These are phyloP conservation scores for Globisporangium abappressorium DNA, from an alignment of 352 stramenopile species.

Conservation along the genomic window DNA sequence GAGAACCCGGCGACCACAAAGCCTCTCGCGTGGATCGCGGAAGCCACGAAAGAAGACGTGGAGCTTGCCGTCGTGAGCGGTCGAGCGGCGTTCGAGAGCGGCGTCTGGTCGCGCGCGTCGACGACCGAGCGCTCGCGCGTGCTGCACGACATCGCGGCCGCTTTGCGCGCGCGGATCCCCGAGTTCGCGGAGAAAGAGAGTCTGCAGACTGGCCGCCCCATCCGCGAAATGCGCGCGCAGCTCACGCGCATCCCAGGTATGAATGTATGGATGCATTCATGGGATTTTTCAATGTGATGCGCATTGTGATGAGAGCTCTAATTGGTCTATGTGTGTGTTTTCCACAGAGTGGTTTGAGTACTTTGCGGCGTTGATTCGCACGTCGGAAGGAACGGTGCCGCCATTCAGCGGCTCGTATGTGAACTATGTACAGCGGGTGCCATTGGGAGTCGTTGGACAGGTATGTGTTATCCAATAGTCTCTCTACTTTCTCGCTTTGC, in stretches of 20 bases:
- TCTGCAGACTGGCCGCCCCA: slow-evolving; percentile 58
- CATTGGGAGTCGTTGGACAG: slow-evolving; percentile 61
- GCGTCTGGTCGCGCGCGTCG: slow-evolving; percentile 29
- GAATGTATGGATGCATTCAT: background rate
- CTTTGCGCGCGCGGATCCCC: slow-evolving; percentile 32
- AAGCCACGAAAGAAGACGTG: slow-evolving; percentile 34
- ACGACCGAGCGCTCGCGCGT: slow-evolving; percentile 33
- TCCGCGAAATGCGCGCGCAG: slow-evolving; percentile 55
- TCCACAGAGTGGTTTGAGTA: slow-evolving; percentile 80
- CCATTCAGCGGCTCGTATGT: slow-evolving; percentile 58
- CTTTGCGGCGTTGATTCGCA: slow-evolving; percentile 69
- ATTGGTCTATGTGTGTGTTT: background rate
- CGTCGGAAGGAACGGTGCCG: slow-evolving; percentile 56
- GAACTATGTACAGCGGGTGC: slow-evolving; percentile 51
- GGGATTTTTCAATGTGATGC: background rate
- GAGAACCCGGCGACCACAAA: slow-evolving; percentile 54
- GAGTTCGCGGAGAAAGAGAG: slow-evolving; percentile 60
- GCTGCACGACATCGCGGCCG: slow-evolving; percentile 37
- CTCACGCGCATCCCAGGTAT: slow-evolving; percentile 39
- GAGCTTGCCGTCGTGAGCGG: slow-evolving; percentile 30
- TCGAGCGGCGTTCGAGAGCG: slow-evolving; percentile 30
- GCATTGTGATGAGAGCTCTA: background rate
- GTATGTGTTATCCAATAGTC: slow-evolving; percentile 12
- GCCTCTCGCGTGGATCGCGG: slow-evolving; percentile 33
- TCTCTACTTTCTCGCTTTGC: background rate